phyloP scores from a whole-genome alignment of 2,329 filamentous ascomycete genomes.

The Leptodontidium sp. region DNA sequence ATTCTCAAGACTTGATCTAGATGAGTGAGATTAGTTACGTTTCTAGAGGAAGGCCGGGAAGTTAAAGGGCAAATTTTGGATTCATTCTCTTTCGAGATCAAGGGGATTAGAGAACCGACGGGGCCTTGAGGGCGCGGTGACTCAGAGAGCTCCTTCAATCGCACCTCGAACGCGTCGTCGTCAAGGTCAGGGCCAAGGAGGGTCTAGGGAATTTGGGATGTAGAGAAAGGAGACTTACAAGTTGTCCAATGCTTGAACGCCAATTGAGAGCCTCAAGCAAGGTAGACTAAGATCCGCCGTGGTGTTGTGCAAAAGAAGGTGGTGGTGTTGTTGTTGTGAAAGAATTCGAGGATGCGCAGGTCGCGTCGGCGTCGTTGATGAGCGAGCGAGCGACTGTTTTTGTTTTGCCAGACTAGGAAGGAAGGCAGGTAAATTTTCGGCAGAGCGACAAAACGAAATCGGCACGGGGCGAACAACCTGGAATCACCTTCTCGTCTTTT shows the following conservation, averaged over 20 bases:
- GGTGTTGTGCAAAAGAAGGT: slow-evolving; percentile 20
- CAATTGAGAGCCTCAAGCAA: slow-evolving; percentile 11
- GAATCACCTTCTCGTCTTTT: background rate
- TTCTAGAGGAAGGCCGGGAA: background rate
- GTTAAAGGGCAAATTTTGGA: background rate
- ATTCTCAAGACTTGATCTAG: background rate
- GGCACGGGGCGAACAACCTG: no score
- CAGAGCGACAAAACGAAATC: background rate
- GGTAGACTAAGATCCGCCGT: slow-evolving; percentile 3
- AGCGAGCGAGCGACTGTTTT: background rate
- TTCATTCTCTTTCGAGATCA: background rate
- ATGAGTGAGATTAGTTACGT: background rate
- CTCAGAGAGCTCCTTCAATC: background rate
- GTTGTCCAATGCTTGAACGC: background rate
- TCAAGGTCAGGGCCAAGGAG: background rate
- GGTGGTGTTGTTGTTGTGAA: slow-evolving; percentile 12
- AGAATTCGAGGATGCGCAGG: slow-evolving; percentile 1
- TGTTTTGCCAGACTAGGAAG: slow-evolving; percentile 11
- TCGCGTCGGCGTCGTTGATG: background rate
- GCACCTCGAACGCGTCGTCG: background rate
- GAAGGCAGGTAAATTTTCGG: background rate
- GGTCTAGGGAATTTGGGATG: background rate
- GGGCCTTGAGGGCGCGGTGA: background rate
- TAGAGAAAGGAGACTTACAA: slow-evolving; percentile 12
- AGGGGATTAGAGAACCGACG: background rate